phyloP scores from a whole-genome alignment of 345 rosid genomes.

The Euphorbia pulcherrima region DNA sequence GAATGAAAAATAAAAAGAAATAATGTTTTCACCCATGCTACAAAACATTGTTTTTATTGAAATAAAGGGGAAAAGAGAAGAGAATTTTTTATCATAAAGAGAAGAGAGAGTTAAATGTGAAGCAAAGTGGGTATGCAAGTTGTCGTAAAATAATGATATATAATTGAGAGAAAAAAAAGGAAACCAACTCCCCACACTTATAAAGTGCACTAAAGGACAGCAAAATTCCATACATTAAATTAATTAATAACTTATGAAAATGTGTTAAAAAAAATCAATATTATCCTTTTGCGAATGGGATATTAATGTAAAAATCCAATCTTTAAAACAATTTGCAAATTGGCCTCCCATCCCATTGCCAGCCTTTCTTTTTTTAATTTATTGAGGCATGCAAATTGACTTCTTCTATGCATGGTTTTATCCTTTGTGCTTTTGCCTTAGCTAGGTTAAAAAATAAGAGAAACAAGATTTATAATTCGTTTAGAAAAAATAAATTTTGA shows the following conservation, averaged over 20 bases:
- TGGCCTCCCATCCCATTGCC: background rate
- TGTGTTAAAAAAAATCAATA: background rate
- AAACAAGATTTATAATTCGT: no score
- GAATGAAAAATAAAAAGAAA: no score
- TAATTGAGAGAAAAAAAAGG: background rate
- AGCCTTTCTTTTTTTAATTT: background rate
- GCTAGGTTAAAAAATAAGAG: no score
- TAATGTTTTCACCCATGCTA: no score
- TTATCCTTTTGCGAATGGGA: background rate
- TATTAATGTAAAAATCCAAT: background rate
- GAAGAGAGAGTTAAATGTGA: conserved; percentile 2
- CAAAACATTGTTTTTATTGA: background rate
- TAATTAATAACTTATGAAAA: no score
- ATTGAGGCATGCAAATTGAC: background rate
- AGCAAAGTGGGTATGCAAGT: conserved; percentile 30
- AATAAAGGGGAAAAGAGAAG: background rate
- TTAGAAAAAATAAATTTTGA: no score
- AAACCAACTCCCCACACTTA: conserved; percentile 20
- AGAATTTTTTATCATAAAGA: no score
- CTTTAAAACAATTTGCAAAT: background rate
- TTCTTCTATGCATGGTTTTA: background rate
- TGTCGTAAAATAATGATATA: conserved; percentile 14
- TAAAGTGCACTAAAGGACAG: conserved; percentile 27
- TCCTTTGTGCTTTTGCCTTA: background rate
- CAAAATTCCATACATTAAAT: conserved; percentile 15